phyloP scores from a whole-genome alignment of 495 filamentous ascomycete genomes.

The Xylaria telfairii region DNA sequence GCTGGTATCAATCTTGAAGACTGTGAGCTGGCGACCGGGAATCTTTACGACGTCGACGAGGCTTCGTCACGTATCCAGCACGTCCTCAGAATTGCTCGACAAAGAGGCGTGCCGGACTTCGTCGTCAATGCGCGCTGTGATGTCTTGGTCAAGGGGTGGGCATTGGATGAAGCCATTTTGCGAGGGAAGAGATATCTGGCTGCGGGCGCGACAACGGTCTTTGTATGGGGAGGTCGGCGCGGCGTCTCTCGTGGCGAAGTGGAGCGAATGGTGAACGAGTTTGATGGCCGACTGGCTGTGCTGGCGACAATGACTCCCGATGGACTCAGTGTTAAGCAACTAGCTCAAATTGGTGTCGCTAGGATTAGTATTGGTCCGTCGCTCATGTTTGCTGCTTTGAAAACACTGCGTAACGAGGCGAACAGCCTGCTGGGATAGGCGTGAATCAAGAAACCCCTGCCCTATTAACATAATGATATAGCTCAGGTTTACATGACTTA shows the following conservation, averaged over 20 bases:
- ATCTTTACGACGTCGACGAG: slow-evolving; percentile 42
- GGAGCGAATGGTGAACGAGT: slow-evolving; percentile 39
- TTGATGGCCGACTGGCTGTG: slow-evolving; percentile 42
- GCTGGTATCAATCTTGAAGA: slow-evolving; percentile 62
- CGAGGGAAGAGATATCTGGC: slow-evolving; percentile 53
- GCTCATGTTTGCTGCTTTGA: slow-evolving; percentile 30
- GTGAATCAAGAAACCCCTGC: too few species aligned
- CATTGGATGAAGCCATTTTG: slow-evolving; percentile 50
- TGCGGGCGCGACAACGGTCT: slow-evolving; percentile 57
- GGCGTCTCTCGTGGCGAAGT: slow-evolving; percentile 45
- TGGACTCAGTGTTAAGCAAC: slow-evolving; percentile 43
- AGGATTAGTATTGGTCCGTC: slow-evolving; percentile 52
- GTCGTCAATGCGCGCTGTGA: slow-evolving; percentile 59
- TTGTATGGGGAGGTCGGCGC: slow-evolving; percentile 40
- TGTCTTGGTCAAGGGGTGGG: slow-evolving; percentile 39
- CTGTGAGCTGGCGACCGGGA: slow-evolving; percentile 39
- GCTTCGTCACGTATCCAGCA: slow-evolving; percentile 47
- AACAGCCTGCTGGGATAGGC: slow-evolving; percentile 8
- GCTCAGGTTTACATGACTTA: too few species aligned
- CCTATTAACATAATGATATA: too few species aligned
- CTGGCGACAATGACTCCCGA: slow-evolving; percentile 32
- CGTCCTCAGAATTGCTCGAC: slow-evolving; percentile 39
- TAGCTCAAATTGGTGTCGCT: slow-evolving; percentile 51
- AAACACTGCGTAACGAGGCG: slow-evolving; percentile 24
- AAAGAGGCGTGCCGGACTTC: slow-evolving; percentile 53